Evolutionary conservation across 768 basidiomycete species (phyloP), one percentile per base, ranked within the genome.

Genomic region (Lanmaoa rubissima): DNA sequence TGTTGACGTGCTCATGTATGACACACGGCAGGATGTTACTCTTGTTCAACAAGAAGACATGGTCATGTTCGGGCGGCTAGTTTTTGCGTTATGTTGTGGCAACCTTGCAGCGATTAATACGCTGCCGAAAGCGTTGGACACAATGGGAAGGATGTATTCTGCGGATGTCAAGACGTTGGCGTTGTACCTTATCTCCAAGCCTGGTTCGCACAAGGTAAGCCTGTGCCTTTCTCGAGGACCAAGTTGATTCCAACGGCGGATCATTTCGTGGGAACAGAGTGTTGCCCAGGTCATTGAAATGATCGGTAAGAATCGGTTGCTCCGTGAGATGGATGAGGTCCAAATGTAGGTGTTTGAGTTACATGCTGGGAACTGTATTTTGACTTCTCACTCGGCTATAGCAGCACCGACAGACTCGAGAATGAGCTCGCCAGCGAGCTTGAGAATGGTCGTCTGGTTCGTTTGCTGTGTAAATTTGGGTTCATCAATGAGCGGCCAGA

Each of bases 401-500:
- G 94, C 57, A 86, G 90, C 26, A 79, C 80, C 14, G 97, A 99
- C 65, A 77, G 81, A 34, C 75, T 98, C 17, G 94, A 98, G 69
- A 78, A 80, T 16, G 91, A 98, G 62, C 78, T 98, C 36, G 79
- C 87, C 74, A 82, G 87, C 40, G 96, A 98, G 69, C 78, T 98
- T 21, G 97, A 98, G 76, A 98, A 99, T 65, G 94, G 90, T 1
- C 81, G 97, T 28, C 78, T 98, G 11, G 90, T 98, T 32, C 81
- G 97, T 47, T 73, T 98, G 48, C 75, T 98, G 58, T 87, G 87
- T 71, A 99, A 98, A 75, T 88, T 99, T 64, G 94, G 94, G 0
- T 98, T 99, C 73, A 98, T 99, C 76, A 98, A 98, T 70, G 97
- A 99, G 69, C 82, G 97, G n/a, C 96, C 97, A 3, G 97, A 98